Base-by-base conservation (phyloP, 306 rosid genomes). In the Crataegus laevigata region DNA sequence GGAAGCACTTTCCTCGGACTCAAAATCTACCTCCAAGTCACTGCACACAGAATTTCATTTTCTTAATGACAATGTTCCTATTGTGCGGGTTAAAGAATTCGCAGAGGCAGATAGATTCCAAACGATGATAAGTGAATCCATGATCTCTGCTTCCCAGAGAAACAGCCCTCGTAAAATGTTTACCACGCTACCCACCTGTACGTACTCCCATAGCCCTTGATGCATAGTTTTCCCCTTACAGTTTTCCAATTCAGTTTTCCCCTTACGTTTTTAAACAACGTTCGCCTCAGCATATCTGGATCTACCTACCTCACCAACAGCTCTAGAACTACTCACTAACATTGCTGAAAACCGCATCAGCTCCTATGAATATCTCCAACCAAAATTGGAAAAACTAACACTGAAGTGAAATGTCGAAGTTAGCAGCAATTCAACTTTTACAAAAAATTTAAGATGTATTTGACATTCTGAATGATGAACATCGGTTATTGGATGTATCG, bases 1-100 rank as follows among this genome's bases (percentile, higher is more conserved):
- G 38, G 91, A 86, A 73, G 97, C 96, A 75, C 84, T 77, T 81
- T 89, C 84, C 69, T 90, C 88, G 3, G 88, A 90, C 67, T 84
- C 88, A 73, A 73, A 90, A 77, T 92, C 87, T 42, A 94, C 90
- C 84, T 94, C 96, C 75, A 94, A 69, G 84, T 89, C 96, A 80
- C 96, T 94, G 88, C 82, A 84, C 34, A 78, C 8, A 75, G 18
- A 45, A 73, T 61, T 77, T 36, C 68, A 43, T 25, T 42, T 5
- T 29, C 47, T 1, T 1, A 70, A 72, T 45, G 59, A 7, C 3
- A 34, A 54, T 57, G 51, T 26, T 21, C 69, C 62, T 24, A 38
- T 21, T 17, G 2, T 64, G 24, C 3, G 1, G 28, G 18, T 50
- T 38, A 32, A 64, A 7, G 52, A 58, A 61, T 11, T 68, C 11